A percentile compares a stretch with the other conserved stretches of the same genome.
phyloP scores from a whole-genome alignment of 2,329 filamentous ascomycete species.

The Phoma sp. region DNA sequence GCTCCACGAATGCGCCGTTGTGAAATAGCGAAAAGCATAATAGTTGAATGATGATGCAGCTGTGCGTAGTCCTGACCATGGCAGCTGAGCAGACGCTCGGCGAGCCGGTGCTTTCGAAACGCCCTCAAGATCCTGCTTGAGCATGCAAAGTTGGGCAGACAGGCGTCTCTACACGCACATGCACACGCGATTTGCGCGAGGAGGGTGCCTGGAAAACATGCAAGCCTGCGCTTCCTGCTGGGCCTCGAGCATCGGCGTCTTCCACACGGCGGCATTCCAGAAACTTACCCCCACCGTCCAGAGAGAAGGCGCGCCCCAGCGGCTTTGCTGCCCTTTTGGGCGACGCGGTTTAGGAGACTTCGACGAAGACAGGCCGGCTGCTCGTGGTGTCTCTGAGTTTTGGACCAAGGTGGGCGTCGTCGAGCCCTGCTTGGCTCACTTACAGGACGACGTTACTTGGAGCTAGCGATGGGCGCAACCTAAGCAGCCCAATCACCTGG shows the following conservation, averaged over 20 bases:
- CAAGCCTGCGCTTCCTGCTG: constrained; percentile 27
- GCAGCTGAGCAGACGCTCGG: constrained; percentile 35
- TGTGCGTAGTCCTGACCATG: constrained; percentile 23
- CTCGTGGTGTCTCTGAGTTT: constrained; percentile 30
- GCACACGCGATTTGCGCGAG: constrained; percentile 18
- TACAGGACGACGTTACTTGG: constrained; percentile 48
- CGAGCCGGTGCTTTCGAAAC: constrained; percentile 18
- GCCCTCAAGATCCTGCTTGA: constrained; percentile 34
- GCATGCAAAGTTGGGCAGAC: neutral
- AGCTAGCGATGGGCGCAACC: constrained; percentile 45
- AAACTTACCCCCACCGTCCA: constrained; percentile 39
- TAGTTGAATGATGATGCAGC: constrained; percentile 23
- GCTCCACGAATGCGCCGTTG: constrained; percentile 22
- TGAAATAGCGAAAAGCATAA: constrained; percentile 29
- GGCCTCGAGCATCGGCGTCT: constrained; percentile 26
- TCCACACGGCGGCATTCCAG: constrained; percentile 41
- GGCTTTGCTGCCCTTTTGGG: constrained; percentile 43
- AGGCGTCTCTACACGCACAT: constrained; percentile 12
- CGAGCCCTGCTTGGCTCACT: constrained; percentile 41
- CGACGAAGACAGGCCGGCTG: constrained; percentile 8
- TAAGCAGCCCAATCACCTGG: constrained; percentile 42
- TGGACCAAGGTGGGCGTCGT: constrained; percentile 38
- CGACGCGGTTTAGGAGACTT: constrained; percentile 26
- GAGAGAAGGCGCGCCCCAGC: constrained; percentile 38
- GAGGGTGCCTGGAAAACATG: constrained; percentile 15